Evolutionary conservation across 2,329 filamentous ascomycete species (phyloP).

Genomic region (Pestalotiopsis sp.): DNA sequence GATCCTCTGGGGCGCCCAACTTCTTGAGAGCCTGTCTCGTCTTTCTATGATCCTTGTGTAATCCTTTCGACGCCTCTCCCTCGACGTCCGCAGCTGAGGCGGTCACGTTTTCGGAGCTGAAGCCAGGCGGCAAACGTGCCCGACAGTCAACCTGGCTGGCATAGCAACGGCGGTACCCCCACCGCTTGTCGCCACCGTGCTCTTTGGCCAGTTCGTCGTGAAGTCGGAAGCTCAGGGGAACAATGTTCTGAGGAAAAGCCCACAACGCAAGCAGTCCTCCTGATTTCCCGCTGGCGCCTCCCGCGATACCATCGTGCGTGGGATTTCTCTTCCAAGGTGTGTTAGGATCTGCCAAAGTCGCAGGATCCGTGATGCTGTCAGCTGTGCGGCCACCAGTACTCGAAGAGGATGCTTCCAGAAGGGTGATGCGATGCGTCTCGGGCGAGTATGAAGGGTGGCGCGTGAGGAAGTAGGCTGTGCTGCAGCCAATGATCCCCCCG

Average conservation of each 20-base stretch:
- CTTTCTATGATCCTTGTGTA: constrained; percentile 35
- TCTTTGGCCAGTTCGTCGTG: constrained; percentile 72
- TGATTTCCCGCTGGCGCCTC: constrained; percentile 77
- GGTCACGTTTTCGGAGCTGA: constrained; percentile 5
- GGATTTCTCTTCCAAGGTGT: constrained; percentile 29
- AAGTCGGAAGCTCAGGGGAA: constrained; percentile 70
- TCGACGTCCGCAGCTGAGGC: not conserved
- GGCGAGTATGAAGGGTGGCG: constrained; percentile 71
- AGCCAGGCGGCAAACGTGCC: constrained; percentile 29
- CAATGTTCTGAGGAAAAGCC: constrained; percentile 73
- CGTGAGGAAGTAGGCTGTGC: constrained; percentile 74
- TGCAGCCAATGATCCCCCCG: constrained; percentile 77
- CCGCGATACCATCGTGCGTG: constrained; percentile 59
- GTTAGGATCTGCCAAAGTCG: constrained; percentile 29
- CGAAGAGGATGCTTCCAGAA: constrained; percentile 68
- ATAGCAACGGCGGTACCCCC: constrained; percentile 66
- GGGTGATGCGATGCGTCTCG: constrained; percentile 66
- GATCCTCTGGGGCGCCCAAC: constrained; percentile 52
- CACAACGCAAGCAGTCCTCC: constrained; percentile 74
- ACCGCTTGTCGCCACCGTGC: constrained; percentile 67
- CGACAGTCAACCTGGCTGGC: constrained; percentile 35
- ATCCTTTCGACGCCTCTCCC: constrained; percentile 23
- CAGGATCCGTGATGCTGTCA: constrained; percentile 35
- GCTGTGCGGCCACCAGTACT: constrained; percentile 35
- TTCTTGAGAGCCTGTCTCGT: constrained; percentile 25